Conservation (phyloP, 306 rosid species). For the Castanea mollissima region DNA sequence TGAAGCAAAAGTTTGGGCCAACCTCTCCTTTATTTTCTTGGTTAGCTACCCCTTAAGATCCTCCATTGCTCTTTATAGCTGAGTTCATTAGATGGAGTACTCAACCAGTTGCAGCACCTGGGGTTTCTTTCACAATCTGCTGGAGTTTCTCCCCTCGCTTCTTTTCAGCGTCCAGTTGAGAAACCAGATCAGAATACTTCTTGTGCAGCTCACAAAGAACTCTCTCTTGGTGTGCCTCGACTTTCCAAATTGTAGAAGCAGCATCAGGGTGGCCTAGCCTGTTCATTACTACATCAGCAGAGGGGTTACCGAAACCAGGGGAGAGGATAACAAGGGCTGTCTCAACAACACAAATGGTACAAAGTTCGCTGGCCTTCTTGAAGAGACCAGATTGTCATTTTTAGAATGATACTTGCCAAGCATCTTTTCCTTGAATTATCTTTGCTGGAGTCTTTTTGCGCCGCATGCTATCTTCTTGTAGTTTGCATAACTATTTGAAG, state of each 20-base stretch:
- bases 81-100: not conserved
- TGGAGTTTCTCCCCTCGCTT: not conserved
- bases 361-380: constrained; percentile 18
- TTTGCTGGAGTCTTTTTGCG: not conserved
- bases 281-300: not conserved
- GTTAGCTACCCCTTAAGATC: not conserved
- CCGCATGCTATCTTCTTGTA: not conserved
- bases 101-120: not conserved
- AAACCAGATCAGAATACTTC: not conserved
- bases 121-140: not conserved
- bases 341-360: not conserved
- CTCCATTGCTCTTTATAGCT: not conserved
- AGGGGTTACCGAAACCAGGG: constrained; percentile 1
- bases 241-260: not conserved
- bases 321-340: constrained; percentile 9
- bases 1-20: not conserved
- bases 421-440: not conserved
- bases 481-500: not conserved
- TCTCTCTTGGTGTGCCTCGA: not conserved
- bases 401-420: not conserved
- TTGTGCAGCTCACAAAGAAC: not conserved
- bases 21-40: not conserved
- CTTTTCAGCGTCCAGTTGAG: not conserved
- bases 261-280: not conserved
- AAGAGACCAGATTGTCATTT: constrained; percentile 9